Conservation (phyloP, 495 filamentous ascomycete genomes). For the Xylaria castorea region DNA sequence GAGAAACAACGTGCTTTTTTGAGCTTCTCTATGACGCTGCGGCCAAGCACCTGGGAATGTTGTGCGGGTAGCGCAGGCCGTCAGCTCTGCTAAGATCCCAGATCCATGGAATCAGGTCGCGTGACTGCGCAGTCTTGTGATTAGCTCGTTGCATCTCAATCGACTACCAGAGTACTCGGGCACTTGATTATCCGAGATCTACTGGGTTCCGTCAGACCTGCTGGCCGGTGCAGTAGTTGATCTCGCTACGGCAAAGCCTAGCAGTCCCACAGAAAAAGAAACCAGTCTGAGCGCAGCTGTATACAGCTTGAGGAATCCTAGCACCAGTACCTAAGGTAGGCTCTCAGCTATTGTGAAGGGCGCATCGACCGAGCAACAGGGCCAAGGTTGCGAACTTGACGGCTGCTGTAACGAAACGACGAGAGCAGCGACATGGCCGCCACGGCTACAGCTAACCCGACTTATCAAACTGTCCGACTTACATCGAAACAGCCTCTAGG, state of each 20-base stretch:
- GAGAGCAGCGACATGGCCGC: not conserved
- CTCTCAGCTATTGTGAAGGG: not conserved
- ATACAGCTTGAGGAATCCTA: not conserved
- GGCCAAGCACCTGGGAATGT: not conserved
- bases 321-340: not conserved
- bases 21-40: not conserved
- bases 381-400: not conserved
- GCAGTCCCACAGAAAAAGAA: not conserved
- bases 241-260: not conserved
- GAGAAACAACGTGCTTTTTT: conserved; percentile 4
- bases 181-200: not conserved
- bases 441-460: not conserved
- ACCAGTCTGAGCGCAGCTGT: not conserved
- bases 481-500: not conserved
- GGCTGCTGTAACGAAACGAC: not conserved
- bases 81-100: not conserved
- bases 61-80: conserved; percentile 10
- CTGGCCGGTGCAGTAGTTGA: not conserved
- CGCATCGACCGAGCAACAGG: not conserved
- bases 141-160: conserved; percentile 1
- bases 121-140: conserved; percentile 7
- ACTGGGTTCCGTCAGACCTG: conserved; percentile 9
- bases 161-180: not conserved
- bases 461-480: not conserved
- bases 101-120: conserved; percentile 1